Percentiles rank a stretch among this genome's conserved stretches.
Evolutionary conservation across 2,329 filamentous ascomycete genomes (phyloP).

Genomic region (Neofusicoccum laricinum): DNA sequence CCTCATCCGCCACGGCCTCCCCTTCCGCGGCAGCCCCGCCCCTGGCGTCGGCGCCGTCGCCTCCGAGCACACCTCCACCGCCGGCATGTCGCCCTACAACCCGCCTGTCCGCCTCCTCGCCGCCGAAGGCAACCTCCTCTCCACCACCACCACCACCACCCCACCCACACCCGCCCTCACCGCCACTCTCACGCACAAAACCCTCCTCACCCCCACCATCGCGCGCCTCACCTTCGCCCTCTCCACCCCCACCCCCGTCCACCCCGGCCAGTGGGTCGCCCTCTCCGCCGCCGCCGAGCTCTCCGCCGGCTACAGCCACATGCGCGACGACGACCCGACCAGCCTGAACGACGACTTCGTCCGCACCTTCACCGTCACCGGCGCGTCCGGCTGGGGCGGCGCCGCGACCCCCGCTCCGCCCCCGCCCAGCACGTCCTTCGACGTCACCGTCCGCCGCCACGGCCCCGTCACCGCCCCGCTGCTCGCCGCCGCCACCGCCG

Average conservation of each 20-base stretch:
- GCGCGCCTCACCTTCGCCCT: conserved; percentile 62
- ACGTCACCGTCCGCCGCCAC: conserved; percentile 65
- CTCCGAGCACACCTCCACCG: neutral
- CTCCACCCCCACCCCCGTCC: conserved; percentile 48
- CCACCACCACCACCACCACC: neutral
- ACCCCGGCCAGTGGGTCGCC: conserved; percentile 73
- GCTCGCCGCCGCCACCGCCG: conserved; percentile 39
- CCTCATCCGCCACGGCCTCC: conserved; percentile 63
- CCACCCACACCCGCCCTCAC: conserved; percentile 26
- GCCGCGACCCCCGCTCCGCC: neutral
- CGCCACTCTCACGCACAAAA: conserved; percentile 59
- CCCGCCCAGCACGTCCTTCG: conserved; percentile 42
- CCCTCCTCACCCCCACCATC: conserved; percentile 63
- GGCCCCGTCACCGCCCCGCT: conserved; percentile 67
- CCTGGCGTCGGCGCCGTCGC: conserved; percentile 40
- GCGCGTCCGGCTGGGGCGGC: conserved; percentile 37
- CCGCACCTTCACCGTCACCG: conserved; percentile 79
- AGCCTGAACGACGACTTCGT: conserved; percentile 83
- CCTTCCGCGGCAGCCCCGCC: conserved; percentile 60
- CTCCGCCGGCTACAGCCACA: conserved; percentile 73
- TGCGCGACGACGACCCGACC: conserved; percentile 76
- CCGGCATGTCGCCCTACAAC: conserved; percentile 69
- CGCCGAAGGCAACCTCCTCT: conserved; percentile 49
- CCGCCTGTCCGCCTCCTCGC: conserved; percentile 66
- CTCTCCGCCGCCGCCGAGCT: conserved; percentile 69